A percentile compares a stretch with the other conserved stretches of the same genome.
Conservation (phyloP, 345 rosid species). For the Heritiera fomes region DNA sequence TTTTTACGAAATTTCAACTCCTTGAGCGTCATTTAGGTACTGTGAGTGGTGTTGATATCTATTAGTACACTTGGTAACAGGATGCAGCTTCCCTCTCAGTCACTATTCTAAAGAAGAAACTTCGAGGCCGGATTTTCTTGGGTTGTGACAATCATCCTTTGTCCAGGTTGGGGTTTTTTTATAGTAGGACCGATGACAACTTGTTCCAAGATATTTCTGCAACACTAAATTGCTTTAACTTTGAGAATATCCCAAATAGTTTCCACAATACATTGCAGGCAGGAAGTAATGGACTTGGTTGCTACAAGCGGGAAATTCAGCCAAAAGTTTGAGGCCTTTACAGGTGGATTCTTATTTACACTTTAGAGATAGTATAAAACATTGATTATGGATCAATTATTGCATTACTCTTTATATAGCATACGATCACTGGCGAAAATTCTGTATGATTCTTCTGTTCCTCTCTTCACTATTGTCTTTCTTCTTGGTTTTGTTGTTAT, state of each 20-base stretch:
- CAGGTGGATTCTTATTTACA: conserved; percentile 44
- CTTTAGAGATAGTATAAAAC: not conserved
- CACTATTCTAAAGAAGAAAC: conserved; percentile 77
- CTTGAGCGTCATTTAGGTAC: conserved; percentile 5
- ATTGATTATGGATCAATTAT: not conserved
- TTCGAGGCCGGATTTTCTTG: conserved; percentile 65
- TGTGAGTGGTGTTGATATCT: conserved; percentile 1
- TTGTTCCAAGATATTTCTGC: too few relatives aligned
- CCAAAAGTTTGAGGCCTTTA: conserved; percentile 71
- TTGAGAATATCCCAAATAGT: too few relatives aligned
- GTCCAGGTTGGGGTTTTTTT: conserved; percentile 59
- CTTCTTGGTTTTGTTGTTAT: not conserved
- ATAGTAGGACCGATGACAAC: not conserved
- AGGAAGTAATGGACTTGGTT: conserved; percentile 87
- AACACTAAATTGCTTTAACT: too few relatives aligned
- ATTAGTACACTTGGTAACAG: conserved; percentile 38
- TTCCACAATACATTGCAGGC: conserved; percentile 43
- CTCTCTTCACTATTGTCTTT: not conserved
- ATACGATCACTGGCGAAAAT: not conserved
- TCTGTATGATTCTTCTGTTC: not conserved
- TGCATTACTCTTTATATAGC: not conserved
- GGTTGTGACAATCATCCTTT: conserved; percentile 97
- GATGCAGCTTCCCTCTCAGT: conserved; percentile 92
- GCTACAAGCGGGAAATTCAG: conserved; percentile 68
- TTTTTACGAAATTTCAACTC: not conserved